Base-by-base conservation (phyloP, 2,329 filamentous ascomycete genomes). In the Bipolaris gigantea region DNA sequence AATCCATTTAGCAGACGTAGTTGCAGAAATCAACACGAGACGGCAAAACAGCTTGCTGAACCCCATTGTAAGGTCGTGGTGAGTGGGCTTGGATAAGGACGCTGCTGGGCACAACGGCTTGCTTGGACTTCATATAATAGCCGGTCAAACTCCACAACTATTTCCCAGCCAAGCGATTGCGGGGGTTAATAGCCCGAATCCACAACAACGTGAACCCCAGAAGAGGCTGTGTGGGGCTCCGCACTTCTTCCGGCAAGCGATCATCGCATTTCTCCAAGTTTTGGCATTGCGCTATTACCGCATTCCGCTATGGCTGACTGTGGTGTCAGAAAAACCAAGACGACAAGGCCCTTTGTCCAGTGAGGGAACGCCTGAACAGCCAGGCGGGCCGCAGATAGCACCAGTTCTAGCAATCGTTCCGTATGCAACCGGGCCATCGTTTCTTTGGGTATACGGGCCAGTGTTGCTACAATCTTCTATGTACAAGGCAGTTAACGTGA, bases 1-100 rank as follows among this genome's bases (percentile, higher is more conserved):
- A 43, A 87, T 86, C 71, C 82, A 87, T 65, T 79, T 83, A 11
- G 78, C 76, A 9, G 63, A 66, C 38, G 62, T 61, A 41, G 57
- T 57, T 16, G 60, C 56, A n/a, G 64, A 61, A 47, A 60, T 60
- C 35, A 67, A 50, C 51, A 68, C 53, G 16, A 67, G 53, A 52
- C 64, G 59, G 19, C 55, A 66, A 0, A 64, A 63, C 27, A 61
- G 40, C 41, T 51, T 53, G 21, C 43, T 42, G 46, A 67, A 59
- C 39, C 63, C 59, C 66, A 67, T 64, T 32, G 18, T 53, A 40
- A 43, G 27, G 25, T 15, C 7, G 18, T 30, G 10, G 16, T 23
- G 52, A 43, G 39, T 38, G 16, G 50, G 44, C 44, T 33, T 57
- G 30, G 45, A 35, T 19, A 35, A 18, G 41, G 40, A 15, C 34